Base-by-base conservation (phyloP, 208 protist genomes). In the Angomonas deanei region DNA sequence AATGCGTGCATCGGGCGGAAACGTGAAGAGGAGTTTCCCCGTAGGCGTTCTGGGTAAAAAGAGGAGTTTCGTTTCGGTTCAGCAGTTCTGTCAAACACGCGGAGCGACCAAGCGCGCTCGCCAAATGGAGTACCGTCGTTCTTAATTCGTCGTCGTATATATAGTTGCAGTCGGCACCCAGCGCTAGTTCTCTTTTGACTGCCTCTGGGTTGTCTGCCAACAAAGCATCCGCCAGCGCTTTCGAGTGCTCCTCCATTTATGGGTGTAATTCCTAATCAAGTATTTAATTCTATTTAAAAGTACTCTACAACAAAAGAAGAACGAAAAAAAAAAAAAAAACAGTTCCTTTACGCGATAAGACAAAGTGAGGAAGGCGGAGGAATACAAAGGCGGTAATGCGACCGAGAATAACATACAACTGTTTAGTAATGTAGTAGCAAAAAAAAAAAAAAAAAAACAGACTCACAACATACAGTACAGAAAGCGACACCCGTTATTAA, bases 1-100 rank as follows among this genome's bases (percentile, higher is more conserved):
- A 66, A 17, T 49, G 32, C 2, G 68, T 47, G 4, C 28, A 63
- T 0, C 53, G 61, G 10, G 68, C 68, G 17, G 80, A 70, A 30
- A 78, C 30, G 42, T 88, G 80, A 13, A 89, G 64, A 15, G 86
- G 73, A 2, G 86, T 86, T 13, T 88, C 65, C 0, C 75, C 82
- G 26, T 55, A 50, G 1, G 31, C 47, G 54, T 92, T 78, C 15
- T 47, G 21, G n/a, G 32, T 33, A 68, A 68, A 76, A 2, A 24
- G 0, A 31, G 82, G 72, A 28, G 47, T 49, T 1, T 57, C 2
- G 1, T 30, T 1, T 0, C 24, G 42, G 26, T 63, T 55, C 2
- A 89, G 53, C 1, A 89, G 60, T 33, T 78, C 73, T 21, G 80
- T 54, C n/a, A 92, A 63, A 32, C 72, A 85, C 1, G 71, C 73